phyloP scores from a whole-genome alignment of 208 protist genomes.

The Tritrichomonas foetus region DNA sequence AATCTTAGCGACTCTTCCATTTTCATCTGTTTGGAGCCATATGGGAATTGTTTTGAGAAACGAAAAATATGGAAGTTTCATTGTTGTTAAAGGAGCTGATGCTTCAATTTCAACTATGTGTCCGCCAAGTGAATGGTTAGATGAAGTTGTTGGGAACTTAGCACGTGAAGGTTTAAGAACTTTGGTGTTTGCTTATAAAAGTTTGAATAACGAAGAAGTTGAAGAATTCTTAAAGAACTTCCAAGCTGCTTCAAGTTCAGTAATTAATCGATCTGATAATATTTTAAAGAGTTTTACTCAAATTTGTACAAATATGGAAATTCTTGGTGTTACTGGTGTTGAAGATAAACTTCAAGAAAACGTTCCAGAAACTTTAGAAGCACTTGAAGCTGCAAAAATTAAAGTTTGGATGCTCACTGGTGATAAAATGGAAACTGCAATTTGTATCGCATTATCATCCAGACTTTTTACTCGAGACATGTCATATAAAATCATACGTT shows the following conservation, averaged over 20 bases:
- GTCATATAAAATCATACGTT: slow-evolving; percentile 38
- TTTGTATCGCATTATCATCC: slow-evolving; percentile 50
- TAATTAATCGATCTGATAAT: neutral
- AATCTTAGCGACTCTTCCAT: slow-evolving; percentile 91
- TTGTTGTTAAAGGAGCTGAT: slow-evolving; percentile 34
- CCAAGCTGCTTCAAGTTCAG: neutral
- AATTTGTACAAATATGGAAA: slow-evolving; percentile 74
- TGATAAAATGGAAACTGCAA: slow-evolving; percentile 78
- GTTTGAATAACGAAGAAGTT: slow-evolving; percentile 72
- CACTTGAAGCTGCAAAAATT: slow-evolving; percentile 87
- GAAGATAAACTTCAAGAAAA: slow-evolving; percentile 89
- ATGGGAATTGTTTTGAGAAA: slow-evolving; percentile 93
- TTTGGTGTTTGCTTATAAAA: slow-evolving; percentile 74
- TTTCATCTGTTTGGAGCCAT: slow-evolving; percentile 90
- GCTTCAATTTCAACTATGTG: slow-evolving; percentile 63
- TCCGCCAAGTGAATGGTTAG: slow-evolving; percentile 75
- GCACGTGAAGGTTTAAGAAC: slow-evolving; percentile 86
- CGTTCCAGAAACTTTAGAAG: slow-evolving; percentile 74
- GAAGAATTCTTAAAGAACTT: slow-evolving; percentile 60
- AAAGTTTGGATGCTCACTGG: slow-evolving; percentile 97
- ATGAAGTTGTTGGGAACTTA: slow-evolving; percentile 87
- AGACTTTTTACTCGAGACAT: slow-evolving; percentile 46
- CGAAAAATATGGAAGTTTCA: slow-evolving; percentile 82
- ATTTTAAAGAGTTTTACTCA: slow-evolving; percentile 67
- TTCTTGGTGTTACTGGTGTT: slow-evolving; percentile 85